phyloP scores from a whole-genome alignment of 306 rosid genomes.

The Rosa chinensis region DNA sequence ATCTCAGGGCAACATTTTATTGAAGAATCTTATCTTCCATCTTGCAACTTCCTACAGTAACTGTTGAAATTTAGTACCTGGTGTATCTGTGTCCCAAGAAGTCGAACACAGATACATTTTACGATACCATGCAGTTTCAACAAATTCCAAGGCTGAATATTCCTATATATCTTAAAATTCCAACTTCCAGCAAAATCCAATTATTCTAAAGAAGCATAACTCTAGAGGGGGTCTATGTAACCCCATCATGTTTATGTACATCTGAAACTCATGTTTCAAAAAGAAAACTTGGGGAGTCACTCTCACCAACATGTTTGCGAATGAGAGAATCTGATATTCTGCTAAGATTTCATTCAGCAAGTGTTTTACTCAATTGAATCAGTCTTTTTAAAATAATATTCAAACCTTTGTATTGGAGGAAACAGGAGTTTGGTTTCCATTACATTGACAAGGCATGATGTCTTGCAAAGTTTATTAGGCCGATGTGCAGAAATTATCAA shows the following conservation, averaged over 20 bases:
- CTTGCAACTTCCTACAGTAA: constrained; percentile 32
- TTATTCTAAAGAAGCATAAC: background rate
- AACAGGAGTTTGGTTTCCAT: no score
- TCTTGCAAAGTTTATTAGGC: background rate
- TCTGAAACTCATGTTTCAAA: background rate
- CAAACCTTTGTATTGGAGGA: no score
- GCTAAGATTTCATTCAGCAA: background rate
- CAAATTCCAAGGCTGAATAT: constrained; percentile 1
- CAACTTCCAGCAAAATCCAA: constrained; percentile 15
- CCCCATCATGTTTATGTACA: constrained; percentile 8
- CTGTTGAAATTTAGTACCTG: constrained; percentile 18
- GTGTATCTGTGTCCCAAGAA: background rate
- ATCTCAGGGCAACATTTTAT: constrained; percentile 22
- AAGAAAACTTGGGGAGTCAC: background rate
- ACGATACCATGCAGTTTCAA: background rate
- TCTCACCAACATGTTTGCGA: background rate
- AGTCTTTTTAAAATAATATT: no score
- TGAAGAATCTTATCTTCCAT: constrained; percentile 23
- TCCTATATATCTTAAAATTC: constrained; percentile 8
- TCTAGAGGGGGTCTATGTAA: constrained; percentile 7
- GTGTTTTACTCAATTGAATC: background rate
- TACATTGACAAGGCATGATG: no score
- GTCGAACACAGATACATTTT: constrained; percentile 5
- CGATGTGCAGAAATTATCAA: background rate
- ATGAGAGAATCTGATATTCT: background rate